phyloP scores from a whole-genome alignment of 129 eudicot genomes.

The Sambucus nigra region DNA sequence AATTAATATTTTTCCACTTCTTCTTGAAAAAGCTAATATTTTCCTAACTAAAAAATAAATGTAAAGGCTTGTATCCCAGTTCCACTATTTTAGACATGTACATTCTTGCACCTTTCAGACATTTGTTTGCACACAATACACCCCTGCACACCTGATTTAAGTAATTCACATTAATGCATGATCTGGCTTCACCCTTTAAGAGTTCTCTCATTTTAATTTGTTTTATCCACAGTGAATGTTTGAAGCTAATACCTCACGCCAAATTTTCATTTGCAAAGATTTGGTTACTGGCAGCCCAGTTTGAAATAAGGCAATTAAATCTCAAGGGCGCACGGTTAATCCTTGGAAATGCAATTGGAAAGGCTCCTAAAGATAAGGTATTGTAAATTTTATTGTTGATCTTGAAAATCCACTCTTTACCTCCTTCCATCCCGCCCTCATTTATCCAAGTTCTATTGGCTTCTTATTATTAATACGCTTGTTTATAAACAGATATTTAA shows the following conservation, averaged over 20 bases:
- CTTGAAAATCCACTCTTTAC: not conserved
- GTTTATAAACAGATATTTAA: conserved; percentile 55
- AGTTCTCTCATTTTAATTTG: conserved; percentile 6
- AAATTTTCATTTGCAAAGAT: conserved; percentile 88
- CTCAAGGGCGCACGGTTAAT: conserved; percentile 49
- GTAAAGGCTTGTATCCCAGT: not conserved
- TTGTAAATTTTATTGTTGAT: not conserved
- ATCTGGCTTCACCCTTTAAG: no score
- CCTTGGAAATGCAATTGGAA: conserved; percentile 81
- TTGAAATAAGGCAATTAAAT: conserved; percentile 82
- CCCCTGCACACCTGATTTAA: not conserved
- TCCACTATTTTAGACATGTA: not conserved
- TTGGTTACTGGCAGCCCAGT: conserved; percentile 95
- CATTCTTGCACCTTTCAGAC: not conserved
- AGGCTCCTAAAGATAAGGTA: conserved; percentile 88
- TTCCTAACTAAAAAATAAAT: not conserved
- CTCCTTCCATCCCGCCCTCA: not conserved
- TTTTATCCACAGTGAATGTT: conserved; percentile 46
- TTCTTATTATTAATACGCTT: not conserved
- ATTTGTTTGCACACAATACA: not conserved
- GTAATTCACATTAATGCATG: not conserved
- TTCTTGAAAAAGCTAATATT: not conserved
- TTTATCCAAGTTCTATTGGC: not conserved
- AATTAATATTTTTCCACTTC: no score
- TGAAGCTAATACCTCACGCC: conserved; percentile 63